Percentiles rank a stretch among this genome's conserved stretches.
These are phyloP conservation scores for Colletotrichum australisinense DNA, from an alignment of 2,329 filamentous ascomycete genomes.

Conservation along the genomic window DNA sequence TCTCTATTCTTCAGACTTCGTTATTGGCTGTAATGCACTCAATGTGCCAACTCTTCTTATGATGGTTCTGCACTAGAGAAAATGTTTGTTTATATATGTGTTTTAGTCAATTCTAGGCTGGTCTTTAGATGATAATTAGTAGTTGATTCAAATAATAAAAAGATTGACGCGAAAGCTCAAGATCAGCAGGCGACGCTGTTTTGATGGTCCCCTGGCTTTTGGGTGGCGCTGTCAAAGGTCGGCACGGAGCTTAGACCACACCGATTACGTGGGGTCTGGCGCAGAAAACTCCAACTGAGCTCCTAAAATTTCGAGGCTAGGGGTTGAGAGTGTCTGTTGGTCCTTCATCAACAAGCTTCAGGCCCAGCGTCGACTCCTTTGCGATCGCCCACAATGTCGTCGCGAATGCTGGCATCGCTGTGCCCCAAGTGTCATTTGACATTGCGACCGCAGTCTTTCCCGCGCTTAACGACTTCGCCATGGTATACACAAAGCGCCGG, in stretches of 20 bases:
- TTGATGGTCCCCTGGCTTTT: neutral
- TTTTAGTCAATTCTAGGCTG: too few species aligned
- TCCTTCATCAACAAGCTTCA: conserved; percentile 18
- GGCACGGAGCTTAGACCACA: conserved; percentile 34
- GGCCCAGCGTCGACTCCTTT: neutral
- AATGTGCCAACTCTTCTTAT: neutral
- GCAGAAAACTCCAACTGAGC: conserved; percentile 25
- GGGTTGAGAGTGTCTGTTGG: neutral
- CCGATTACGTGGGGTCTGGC: conserved; percentile 32
- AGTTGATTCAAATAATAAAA: too few species aligned
- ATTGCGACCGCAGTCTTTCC: conserved; percentile 19
- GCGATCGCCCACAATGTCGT: conserved; percentile 30
- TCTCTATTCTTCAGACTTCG: neutral
- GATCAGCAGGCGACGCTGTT: neutral
- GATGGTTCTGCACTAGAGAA: neutral
- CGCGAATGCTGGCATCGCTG: conserved; percentile 32
- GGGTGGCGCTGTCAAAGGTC: conserved; percentile 19
- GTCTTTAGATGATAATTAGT: too few species aligned
- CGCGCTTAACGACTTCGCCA: conserved; percentile 41
- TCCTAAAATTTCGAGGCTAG: conserved; percentile 29
- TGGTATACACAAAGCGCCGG: conserved; percentile 49
- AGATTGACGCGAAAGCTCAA: too few species aligned
- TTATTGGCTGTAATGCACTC: neutral
- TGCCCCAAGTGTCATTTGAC: conserved; percentile 34
- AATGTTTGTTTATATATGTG: too few species aligned